Conservation (phyloP, 257 asterid species). For the Oldenlandia corymbosa region DNA sequence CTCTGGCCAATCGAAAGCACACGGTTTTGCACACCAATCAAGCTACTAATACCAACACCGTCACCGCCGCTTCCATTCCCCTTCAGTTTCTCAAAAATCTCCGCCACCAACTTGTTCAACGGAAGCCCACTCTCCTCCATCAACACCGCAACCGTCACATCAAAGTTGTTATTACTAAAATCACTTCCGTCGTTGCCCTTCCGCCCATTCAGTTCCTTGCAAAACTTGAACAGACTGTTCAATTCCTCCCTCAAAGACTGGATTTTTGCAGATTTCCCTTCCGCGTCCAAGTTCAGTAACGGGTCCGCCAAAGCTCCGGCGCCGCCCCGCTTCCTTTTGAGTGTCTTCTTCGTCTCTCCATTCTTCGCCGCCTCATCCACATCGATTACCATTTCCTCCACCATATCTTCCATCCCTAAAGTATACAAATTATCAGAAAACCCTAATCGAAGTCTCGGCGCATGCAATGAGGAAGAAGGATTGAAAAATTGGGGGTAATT, state of each 20-base stretch:
- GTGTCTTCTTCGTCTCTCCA: slow-evolving; percentile 17
- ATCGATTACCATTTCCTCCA: slow-evolving; percentile 25
- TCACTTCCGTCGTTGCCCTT: slow-evolving; percentile 30
- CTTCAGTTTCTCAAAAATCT: slow-evolving; percentile 47
- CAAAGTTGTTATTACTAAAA: slow-evolving; percentile 21
- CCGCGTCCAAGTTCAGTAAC: slow-evolving; percentile 14
- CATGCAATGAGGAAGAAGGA: slow-evolving; percentile 1
- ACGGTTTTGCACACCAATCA: slow-evolving; percentile 59
- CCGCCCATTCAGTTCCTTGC: slow-evolving; percentile 27
- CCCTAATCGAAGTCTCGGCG: too few relatives aligned
- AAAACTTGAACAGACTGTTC: slow-evolving; percentile 42
- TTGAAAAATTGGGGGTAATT: not conserved
- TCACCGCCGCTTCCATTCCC: slow-evolving; percentile 28
- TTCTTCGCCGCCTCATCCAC: slow-evolving; percentile 12
- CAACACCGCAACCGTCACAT: slow-evolving; percentile 50
- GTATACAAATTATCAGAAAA: not conserved
- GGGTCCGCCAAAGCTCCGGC: slow-evolving; percentile 4
- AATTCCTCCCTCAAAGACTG: slow-evolving; percentile 40
- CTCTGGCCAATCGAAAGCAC: slow-evolving; percentile 76
- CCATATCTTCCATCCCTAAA: slow-evolving; percentile 15
- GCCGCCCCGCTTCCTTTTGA: slow-evolving; percentile 35
- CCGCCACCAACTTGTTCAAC: slow-evolving; percentile 61
- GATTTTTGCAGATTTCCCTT: slow-evolving; percentile 48
- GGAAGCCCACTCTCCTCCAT: slow-evolving; percentile 82
- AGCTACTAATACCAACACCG: slow-evolving; percentile 31